Base-by-base conservation (phyloP, 2,329 filamentous ascomycete genomes). In the Monilinia fructigena region DNA sequence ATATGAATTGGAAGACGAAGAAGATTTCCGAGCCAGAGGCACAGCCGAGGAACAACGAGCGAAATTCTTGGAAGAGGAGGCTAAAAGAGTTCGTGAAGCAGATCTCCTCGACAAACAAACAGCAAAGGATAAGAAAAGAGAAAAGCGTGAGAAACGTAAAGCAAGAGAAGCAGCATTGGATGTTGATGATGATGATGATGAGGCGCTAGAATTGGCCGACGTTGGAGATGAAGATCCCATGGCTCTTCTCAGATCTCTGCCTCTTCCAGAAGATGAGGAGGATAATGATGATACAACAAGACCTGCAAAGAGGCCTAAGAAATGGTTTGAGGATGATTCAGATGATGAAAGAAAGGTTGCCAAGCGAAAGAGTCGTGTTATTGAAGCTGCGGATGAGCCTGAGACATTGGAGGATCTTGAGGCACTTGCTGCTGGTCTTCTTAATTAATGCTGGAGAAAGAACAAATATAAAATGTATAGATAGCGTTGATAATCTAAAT, bases 1-100 rank as follows among this genome's bases (percentile, higher is more conserved):
- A 18, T 97, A 98, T 80, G 91, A 96, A 77, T 87, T 99, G 71
- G 89, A 94, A 75, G 86, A 91, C 77, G 92, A 97, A 78, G 87
- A 89, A 0, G 86, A 88, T 70, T 99, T 98, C 83, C 83, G 82
- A 69, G 83, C 85, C 50, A 85, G 88, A 64, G 95, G 94, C 47
- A 82, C 88, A 31, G 90, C 91, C 3, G 90, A 93, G 71, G 85
- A 85, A 59, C 92, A 96, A 78, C 85, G 92, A 56, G 82, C 84
- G 72, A 85, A 84, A 71, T 99, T 97, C 80, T 81, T 98, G 76
- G 88, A 90, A 58, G 83, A 83, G 68, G 94, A 97, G 77, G 81
- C 85, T 14, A 84, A 85, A 72, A 85, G 88, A 70, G 91, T 96
- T 40, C 83, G 83, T 71, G 82, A 86, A 73, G 91, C 89, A 26